Evolutionary conservation across 495 filamentous ascomycete genomes (phyloP), one percentile per base, ranked within the genome.

Genomic region (Daldinia grandis): DNA sequence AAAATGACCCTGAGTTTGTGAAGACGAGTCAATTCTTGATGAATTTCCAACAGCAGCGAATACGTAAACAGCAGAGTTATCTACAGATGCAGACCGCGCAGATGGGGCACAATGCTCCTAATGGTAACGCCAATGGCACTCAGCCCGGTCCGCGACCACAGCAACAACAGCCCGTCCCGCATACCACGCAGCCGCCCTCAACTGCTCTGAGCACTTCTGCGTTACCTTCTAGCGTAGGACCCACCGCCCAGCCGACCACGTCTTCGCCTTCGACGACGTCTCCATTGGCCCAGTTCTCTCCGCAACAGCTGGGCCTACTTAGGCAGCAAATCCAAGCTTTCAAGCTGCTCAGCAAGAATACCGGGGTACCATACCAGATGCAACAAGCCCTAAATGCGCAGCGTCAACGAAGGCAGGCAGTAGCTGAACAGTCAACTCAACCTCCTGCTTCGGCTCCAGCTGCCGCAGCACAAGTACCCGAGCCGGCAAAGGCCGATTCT

Each of bases 251-350:
- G 14, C 68, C 68, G 10, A 74, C 64, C n/a, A 76, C 67, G 14
- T 78, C 79, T 40, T 75, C 77, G 28, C 78, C 82, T 47, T 58
- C 79, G 7, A 83, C 83, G 56, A 70, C 83, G 9, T 81, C 82
- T 38, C 80, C 83, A 9, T 80, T 85, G 51, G 73, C 76, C 15
- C 82, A 84, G 35, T 94, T 95, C 72, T 87, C 90, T 5, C 77
- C 84, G 2, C 87, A 92, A 50, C 93, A 97, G 71, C 79, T 96
- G 38, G 81, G 82, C 28, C 87, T 87, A 1, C 84, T 96, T 8
- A 84, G 90, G 35, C 88, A 89, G 50, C 94, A 97, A 76, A 95
- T 97, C 47, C 78, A 87, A 68, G 92, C 92, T 5, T 96, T 97
- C 81, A 92, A 93, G 78, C 82, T 89, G 69, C 83, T 97, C 1